Base-by-base conservation (phyloP, 2,329 filamentous ascomycete species). In the Diplodia sapinea region DNA sequence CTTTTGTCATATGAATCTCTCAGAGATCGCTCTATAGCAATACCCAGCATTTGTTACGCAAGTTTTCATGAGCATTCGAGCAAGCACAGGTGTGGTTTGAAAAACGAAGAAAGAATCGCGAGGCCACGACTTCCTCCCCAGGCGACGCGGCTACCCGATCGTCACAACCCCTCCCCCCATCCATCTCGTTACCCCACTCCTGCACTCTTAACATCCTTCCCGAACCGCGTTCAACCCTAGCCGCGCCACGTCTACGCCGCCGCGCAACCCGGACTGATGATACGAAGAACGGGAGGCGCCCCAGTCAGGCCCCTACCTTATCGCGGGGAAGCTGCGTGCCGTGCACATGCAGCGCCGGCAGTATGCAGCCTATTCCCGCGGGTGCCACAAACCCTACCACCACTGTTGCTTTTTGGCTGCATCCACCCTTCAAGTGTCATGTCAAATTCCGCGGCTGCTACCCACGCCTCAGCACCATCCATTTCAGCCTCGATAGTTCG, bases 181-280 rank as follows among this genome's bases (percentile, higher is more conserved):
- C 23, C 55, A 59, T 17, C 56, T 26, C 9, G 31, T 11, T 51
- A 63, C 59, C 59, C 74, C 74, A 73, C 74, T 73, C 68, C 72
- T 73, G 68, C 71, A 66, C 62, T 47, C 49, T 29, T 51, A 49
- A 47, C 65, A 66, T 36, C 61, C 54, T 11, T 65, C 61, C 49
- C 50, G 40, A 57, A 61, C 57, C 9, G 15, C 31, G 15, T 7
- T 7, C 9, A 38, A 49, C 36, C 43, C 43, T 36, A 17, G 23
- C 33, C 3, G 36, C 67, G 43, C 56, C 50, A 64, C 61, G 36
- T 20, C 38, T 20, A 43, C 20, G 63, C 15, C 26, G 29, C 50
- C 6, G 50, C 33, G 33, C 11, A 38, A 47, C 17, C n/a, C 17
- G 17, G n/a, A n/a, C n/a, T 47, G n/a, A 36, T 23, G 63, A 63